Percentiles rank a stretch among this genome's conserved stretches.
phyloP scores from a whole-genome alignment of 148 eudicot genomes.

The Amaranthus cruentus region DNA sequence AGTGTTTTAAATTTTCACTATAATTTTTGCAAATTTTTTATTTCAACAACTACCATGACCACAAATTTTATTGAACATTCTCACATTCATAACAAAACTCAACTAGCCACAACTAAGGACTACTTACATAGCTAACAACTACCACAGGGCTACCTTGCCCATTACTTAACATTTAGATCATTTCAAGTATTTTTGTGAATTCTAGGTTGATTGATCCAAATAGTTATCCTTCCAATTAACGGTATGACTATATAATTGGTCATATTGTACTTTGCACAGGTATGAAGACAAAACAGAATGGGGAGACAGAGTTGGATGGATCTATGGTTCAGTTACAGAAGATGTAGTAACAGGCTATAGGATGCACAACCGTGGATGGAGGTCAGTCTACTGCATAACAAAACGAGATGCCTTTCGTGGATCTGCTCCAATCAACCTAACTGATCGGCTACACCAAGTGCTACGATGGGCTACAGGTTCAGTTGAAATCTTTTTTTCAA shows the following conservation, averaged over 20 bases:
- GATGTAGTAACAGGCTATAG: conserved; percentile 92
- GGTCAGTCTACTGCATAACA: conserved; percentile 85
- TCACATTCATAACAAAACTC: too few relatives aligned
- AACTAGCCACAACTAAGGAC: too few relatives aligned
- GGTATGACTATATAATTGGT: not conserved
- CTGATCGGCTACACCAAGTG: conserved; percentile 93
- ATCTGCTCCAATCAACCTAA: conserved; percentile 82
- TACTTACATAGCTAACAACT: too few relatives aligned
- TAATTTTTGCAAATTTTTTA: too few relatives aligned
- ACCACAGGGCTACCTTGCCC: too few relatives aligned
- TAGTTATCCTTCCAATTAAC: not conserved
- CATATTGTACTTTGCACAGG: conserved; percentile 26
- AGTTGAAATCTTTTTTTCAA: conserved; percentile 85
- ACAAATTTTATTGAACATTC: too few relatives aligned
- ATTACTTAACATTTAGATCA: too few relatives aligned
- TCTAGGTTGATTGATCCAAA: too few relatives aligned
- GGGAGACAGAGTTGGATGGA: conserved; percentile 97
- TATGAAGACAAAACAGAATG: conserved; percentile 96
- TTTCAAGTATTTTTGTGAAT: too few relatives aligned
- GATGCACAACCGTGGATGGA: conserved; percentile 97
- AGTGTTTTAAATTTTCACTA: too few relatives aligned
- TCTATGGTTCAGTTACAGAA: conserved; percentile 92
- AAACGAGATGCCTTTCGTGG: conserved; percentile 89
- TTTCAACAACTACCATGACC: too few relatives aligned
- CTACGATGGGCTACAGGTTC: conserved; percentile 97